Base-by-base conservation (phyloP, 495 filamentous ascomycete species). In the Neurospora sublineolata region DNA sequence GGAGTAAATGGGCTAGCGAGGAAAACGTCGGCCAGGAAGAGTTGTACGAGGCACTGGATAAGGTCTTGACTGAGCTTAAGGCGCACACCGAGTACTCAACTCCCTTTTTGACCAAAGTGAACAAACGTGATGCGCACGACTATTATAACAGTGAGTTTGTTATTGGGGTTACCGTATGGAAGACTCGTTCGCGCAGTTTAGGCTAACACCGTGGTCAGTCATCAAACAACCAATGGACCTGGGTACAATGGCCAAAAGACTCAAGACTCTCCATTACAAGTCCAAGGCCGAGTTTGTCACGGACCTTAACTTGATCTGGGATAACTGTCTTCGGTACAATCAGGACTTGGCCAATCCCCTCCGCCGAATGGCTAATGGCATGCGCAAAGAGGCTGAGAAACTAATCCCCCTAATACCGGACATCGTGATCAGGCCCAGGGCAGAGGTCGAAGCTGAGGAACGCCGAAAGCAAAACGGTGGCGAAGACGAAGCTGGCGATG, bases 141-240 rank as follows among this genome's bases (percentile, higher is more conserved):
- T 99, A 99, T 79, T 91, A 94, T 80, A 90, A 85, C 71, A 89
- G 92, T 94, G 85, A 84, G 38, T 72, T n/a, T n/a, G n/a, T n/a
- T 69, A 1, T 5, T 20, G 30, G 11, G 30, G 11, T 37, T 38
- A 30, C 39, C 27, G 12, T 23, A 14, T 41, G 69, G 40, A 52
- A 14, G 40, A 16, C 33, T 60, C 23, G 52, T 30, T 60, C 52
- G 52, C 23, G 23, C 52, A 37, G 37, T 68, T 23, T 38, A 37
- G n/a, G 72, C 79, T 83, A 75, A 82, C 74, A 20, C 27, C 18
- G 12, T 42, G 42, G 20, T 46, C 78, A 95, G 90, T 98, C 73
- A 97, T 98, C 83, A 97, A 95, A 82, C 89, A 94, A 37, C 96
- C 95, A 0, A 99, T 99, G 95, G 95, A 99, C 79, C 88, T 99